phyloP scores from a whole-genome alignment of 768 basidiomycete species.

The Podaxis carcinomalis region DNA sequence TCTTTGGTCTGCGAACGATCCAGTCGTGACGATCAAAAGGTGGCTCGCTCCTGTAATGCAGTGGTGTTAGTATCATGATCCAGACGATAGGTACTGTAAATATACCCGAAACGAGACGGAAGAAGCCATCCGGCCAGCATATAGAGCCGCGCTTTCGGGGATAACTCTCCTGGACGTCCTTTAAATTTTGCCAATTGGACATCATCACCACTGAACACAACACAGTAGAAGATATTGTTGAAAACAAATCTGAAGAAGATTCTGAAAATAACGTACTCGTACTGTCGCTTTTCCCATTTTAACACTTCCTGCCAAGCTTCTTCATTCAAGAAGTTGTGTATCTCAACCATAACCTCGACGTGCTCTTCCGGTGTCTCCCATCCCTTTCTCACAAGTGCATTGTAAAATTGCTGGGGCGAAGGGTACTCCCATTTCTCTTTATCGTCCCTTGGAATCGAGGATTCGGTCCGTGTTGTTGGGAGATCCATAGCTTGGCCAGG shows the following conservation, averaged over 20 bases:
- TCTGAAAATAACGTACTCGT: slow-evolving; percentile 43
- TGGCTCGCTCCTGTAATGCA: slow-evolving; percentile 64
- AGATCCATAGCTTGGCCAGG: slow-evolving; percentile 54
- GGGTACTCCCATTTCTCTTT: slow-evolving; percentile 86
- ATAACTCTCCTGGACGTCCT: slow-evolving; percentile 88
- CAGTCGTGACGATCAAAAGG: slow-evolving; percentile 99
- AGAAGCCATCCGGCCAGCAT: slow-evolving; percentile 86
- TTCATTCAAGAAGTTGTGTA: slow-evolving; percentile 98
- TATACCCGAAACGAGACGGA: slow-evolving; percentile 87
- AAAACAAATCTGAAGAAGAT: not conserved
- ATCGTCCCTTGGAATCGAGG: slow-evolving; percentile 78
- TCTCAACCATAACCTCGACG: slow-evolving; percentile 95
- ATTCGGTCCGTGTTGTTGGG: slow-evolving; percentile 70
- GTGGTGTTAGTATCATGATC: not conserved
- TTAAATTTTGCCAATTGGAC: slow-evolving; percentile 79
- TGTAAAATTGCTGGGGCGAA: slow-evolving; percentile 96
- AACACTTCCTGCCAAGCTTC: slow-evolving; percentile 93
- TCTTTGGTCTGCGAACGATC: slow-evolving; percentile 78
- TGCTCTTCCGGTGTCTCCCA: slow-evolving; percentile 97
- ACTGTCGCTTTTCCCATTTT: slow-evolving; percentile 79
- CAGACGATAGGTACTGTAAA: slow-evolving; percentile 10
- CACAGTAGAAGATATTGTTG: not conserved
- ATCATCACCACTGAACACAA: slow-evolving; percentile 48
- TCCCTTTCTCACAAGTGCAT: slow-evolving; percentile 92
- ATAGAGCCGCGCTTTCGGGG: slow-evolving; percentile 89